Conservation (phyloP, 768 basidiomycete species). For the Clavulina sp. region DNA sequence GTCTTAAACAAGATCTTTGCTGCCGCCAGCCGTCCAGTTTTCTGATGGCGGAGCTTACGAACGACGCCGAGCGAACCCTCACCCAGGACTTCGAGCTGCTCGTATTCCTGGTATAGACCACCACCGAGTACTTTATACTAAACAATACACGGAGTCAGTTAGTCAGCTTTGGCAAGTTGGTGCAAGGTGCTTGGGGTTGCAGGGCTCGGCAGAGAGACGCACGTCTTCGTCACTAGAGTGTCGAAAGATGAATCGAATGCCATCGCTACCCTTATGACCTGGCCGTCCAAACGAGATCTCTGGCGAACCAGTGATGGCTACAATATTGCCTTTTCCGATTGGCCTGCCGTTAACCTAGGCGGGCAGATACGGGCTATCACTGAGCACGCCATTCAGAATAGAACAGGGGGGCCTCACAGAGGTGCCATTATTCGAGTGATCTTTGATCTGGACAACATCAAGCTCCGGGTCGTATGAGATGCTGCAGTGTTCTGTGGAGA, state of each 20-base stretch:
- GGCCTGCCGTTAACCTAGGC: slow-evolving; percentile 49
- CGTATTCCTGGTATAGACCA: slow-evolving; percentile 23
- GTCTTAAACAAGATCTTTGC: slow-evolving; percentile 58
- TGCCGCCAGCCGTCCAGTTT: slow-evolving; percentile 59
- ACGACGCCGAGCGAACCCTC: slow-evolving; percentile 87
- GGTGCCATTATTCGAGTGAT: slow-evolving; percentile 57
- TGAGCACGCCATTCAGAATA: background rate
- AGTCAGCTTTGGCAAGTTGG: too few relatives aligned
- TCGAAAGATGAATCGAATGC: slow-evolving; percentile 18
- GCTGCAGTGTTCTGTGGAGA: slow-evolving; percentile 44
- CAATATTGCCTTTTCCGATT: slow-evolving; percentile 37
- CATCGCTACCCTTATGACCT: slow-evolving; percentile 62
- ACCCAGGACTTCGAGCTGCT: slow-evolving; percentile 37
- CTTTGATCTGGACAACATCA: slow-evolving; percentile 29
- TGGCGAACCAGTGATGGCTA: slow-evolving; percentile 57
- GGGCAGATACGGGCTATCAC: background rate
- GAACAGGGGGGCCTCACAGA: slow-evolving; percentile 20
- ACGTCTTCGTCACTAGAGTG: slow-evolving; percentile 10
- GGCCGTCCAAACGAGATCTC: slow-evolving; percentile 68
- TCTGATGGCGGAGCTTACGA: slow-evolving; percentile 56
- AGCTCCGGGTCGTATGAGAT: slow-evolving; percentile 44
- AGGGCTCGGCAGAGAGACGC: background rate
- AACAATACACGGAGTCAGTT: too few relatives aligned
- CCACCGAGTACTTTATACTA: too few relatives aligned
- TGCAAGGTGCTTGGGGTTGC: background rate